Evolutionary conservation across 2,329 filamentous ascomycete genomes (phyloP).

Genomic region (Neofusicoccum kwambonambiense): DNA sequence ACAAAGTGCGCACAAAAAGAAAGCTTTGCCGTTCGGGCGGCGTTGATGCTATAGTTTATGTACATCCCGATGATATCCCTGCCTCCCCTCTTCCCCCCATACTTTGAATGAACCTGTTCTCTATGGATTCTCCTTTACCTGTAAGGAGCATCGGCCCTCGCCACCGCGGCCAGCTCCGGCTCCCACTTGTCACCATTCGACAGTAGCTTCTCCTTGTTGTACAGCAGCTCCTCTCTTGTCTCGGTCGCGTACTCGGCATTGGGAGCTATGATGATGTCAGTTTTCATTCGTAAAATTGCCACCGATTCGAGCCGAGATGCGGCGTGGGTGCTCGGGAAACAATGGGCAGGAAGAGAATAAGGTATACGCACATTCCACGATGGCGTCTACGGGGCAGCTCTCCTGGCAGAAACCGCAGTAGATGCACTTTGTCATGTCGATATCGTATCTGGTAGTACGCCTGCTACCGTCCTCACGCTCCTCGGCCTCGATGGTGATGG

Average conservation of each 20-base stretch:
- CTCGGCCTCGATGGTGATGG: conserved; percentile 98
- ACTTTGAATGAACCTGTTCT: background rate
- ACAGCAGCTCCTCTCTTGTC: conserved; percentile 87
- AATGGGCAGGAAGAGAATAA: background rate
- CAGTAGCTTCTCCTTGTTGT: conserved; percentile 95
- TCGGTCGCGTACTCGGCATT: conserved; percentile 75
- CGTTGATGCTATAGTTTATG: conserved; percentile 17
- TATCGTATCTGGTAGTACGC: conserved; percentile 95
- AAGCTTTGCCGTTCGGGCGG: conserved; percentile 3
- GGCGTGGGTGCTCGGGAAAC: background rate
- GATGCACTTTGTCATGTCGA: conserved; percentile 99
- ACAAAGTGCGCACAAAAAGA: background rate
- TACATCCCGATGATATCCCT: conserved; percentile 14
- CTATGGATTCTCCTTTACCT: conserved; percentile 30
- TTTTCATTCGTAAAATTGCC: background rate
- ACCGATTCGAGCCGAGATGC: background rate
- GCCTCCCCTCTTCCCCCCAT: background rate
- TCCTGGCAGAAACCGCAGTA: conserved; percentile 99
- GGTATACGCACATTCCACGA: conserved; percentile 63
- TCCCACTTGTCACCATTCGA: conserved; percentile 79
- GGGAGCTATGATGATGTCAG: conserved; percentile 48
- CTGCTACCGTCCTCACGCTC: conserved; percentile 94
- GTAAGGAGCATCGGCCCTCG: conserved; percentile 87
- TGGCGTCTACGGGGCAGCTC: conserved; percentile 96
- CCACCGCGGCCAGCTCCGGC: conserved; percentile 88